These are phyloP conservation scores for Daldinia loculata DNA, from an alignment of 495 filamentous ascomycete species.

Conservation along the genomic window DNA sequence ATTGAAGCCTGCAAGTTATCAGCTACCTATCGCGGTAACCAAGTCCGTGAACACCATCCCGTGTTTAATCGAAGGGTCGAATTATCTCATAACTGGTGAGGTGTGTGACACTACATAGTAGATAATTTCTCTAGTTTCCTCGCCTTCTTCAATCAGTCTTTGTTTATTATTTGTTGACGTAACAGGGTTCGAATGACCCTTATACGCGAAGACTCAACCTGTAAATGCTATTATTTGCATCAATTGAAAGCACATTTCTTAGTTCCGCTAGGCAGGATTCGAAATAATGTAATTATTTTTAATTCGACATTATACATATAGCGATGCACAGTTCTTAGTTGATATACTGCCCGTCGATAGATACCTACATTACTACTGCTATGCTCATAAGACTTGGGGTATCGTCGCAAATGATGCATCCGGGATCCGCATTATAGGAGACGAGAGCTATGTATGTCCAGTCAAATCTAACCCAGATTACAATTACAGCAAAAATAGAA, in stretches of 20 bases:
- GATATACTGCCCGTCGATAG: too few species aligned
- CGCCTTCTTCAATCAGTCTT: conserved; percentile 10
- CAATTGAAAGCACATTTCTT: neutral
- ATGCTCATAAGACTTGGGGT: too few species aligned
- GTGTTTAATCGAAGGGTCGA: conserved; percentile 13
- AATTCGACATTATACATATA: neutral
- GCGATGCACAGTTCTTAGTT: too few species aligned
- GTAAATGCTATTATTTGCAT: neutral
- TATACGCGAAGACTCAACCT: neutral
- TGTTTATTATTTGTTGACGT: conserved; percentile 2
- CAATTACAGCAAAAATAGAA: too few species aligned
- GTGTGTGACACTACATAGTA: conserved; percentile 3
- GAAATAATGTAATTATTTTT: neutral
- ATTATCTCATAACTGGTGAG: conserved; percentile 14
- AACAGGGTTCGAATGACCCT: conserved; percentile 7
- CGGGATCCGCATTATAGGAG: too few species aligned
- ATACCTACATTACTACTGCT: too few species aligned
- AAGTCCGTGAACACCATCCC: conserved; percentile 26
- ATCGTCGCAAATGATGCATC: too few species aligned
- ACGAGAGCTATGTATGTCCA: too few species aligned
- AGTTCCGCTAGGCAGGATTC: neutral
- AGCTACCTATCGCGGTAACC: conserved; percentile 37
- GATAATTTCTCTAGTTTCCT: conserved; percentile 6
- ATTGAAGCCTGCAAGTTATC: conserved; percentile 23
- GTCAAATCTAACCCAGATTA: too few species aligned